Conservation (phyloP, 2,329 filamentous ascomycete genomes). For the Pseudopithomyces chartarum region DNA sequence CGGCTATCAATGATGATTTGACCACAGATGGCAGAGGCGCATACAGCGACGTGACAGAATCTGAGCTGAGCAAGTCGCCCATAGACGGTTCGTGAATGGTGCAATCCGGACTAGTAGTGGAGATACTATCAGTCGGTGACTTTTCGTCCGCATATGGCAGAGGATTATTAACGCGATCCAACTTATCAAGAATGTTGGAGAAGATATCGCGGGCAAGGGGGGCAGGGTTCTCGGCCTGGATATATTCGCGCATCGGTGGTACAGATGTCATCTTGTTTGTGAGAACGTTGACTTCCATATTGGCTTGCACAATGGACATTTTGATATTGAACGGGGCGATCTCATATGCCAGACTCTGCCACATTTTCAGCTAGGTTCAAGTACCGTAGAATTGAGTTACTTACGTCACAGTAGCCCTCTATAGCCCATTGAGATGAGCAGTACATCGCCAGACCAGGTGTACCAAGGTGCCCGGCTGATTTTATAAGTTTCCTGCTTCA, state of each 20-base stretch:
- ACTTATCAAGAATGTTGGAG: constrained; percentile 74
- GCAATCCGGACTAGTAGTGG: constrained; percentile 33
- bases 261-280: constrained; percentile 87
- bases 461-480: constrained; percentile 81
- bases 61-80: constrained; percentile 53
- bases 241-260: constrained; percentile 74
- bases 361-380: constrained; percentile 8
- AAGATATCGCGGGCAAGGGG: constrained; percentile 85
- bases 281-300: constrained; percentile 86
- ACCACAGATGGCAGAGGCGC: constrained; percentile 70
- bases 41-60: constrained; percentile 69
- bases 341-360: constrained; percentile 82
- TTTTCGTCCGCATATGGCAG: constrained; percentile 37
- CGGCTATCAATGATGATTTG: constrained; percentile 75
- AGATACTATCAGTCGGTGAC: constrained; percentile 34
- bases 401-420: constrained; percentile 89
- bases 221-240: constrained; percentile 72
- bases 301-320: constrained; percentile 93
- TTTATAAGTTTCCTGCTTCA: constrained; percentile 14
- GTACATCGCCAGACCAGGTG: constrained; percentile 87
- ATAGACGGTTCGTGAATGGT: constrained; percentile 41
- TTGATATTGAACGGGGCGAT: constrained; percentile 95
- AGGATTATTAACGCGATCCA: constrained; percentile 64
- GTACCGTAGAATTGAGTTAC: background rate
- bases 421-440: constrained; percentile 93